Base-by-base conservation (phyloP, 2,329 filamentous ascomycete genomes). In the Fragosphaeria purpurea region DNA sequence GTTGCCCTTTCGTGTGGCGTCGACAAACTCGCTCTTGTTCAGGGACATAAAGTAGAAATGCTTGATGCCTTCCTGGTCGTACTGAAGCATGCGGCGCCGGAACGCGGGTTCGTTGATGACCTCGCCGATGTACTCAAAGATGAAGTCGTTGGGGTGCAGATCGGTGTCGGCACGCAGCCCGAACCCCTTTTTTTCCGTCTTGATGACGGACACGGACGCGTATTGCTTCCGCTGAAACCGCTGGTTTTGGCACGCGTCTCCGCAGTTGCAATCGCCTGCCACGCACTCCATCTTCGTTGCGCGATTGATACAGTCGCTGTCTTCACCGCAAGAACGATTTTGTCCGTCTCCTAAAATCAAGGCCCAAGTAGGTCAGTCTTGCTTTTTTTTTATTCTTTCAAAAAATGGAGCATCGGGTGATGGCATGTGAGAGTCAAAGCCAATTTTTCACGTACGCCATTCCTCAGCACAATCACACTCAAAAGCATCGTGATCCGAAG, bases 1-100 rank as follows among this genome's bases (percentile, higher is more conserved):
- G 59, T 97, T 97, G 47, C 93, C 93, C 65, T 88, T 95, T 65
- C 93, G 95, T 8, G 93, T 98, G 30, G 93, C 93, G 69, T 98
- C 93, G 53, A 98, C 89, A 63, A 97, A 98, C 66, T 97, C 93
- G 61, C 83, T 87, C 66, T 95, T 95, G 63, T 82, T 95, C 55
- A 98, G 82, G 33, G 93, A 97, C 93, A 98, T 98, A 73, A 98
- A 98, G 70, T 98, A 98, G 67, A 98, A 98, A 69, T 98, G 93
- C 67, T 94, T 95, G 75, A 98, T 96, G 54, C 90, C 90, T 66
- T 97, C 88, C 45, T 93, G 79, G 63, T 96, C 89, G 67, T 98
- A 98, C 62, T 94, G 86, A 40, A 88, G 72, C 83, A 94, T 96
- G 55, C 93, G 88, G 52, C 83, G 82, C 50, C 89, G 86, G 63